Evolutionary conservation across 129 eudicot genomes (phyloP), one percentile per base, ranked within the genome.

Genomic region (Chrysanthemum lavandulifolium): DNA sequence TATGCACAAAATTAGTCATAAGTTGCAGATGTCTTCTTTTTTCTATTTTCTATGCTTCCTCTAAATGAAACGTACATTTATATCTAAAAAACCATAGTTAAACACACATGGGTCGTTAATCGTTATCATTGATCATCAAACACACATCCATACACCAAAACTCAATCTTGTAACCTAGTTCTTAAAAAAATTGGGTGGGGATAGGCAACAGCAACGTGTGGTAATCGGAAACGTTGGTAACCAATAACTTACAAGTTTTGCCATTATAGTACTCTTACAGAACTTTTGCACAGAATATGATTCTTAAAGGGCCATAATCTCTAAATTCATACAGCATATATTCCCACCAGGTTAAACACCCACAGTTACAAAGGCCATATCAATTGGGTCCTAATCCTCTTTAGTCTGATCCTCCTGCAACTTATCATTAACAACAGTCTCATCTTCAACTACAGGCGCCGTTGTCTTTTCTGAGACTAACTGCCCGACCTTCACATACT

Each of bases 401-500:
- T 80, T 80, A 36, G 76, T 74, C 19, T 80, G 76, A 62, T 68
- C 79, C 6, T 68, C 58, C 1, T 25, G 51, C 51, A 52, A 8
- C 52, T 49, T 40, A 2, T 60, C 62, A 59, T 61, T 49, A 54
- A 9, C 59, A 23, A 1, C 40, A 0, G 25, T 64, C 52, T 29
- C 13, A 53, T 31, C 25, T 0, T 63, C 67, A 62, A 31, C 62
- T 59, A 13, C 57, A 36, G 19, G 50, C 0, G 14, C 10, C 27
- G 73, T 57, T 65, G 53, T 13, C 77, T 52, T 71, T 61, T 84
- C 73, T 9, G 80, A 49, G 18, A 88, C 83, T 27, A 92, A 53
- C 78, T 82, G 82, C 18, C 98, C 96, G 0, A 92, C 98, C 85
- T 89, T 89, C 12, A 88, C 95, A 69, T 92, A 92, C 76, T 92